phyloP scores from a whole-genome alignment of 306 rosid species.

The Rosa rugosa region DNA sequence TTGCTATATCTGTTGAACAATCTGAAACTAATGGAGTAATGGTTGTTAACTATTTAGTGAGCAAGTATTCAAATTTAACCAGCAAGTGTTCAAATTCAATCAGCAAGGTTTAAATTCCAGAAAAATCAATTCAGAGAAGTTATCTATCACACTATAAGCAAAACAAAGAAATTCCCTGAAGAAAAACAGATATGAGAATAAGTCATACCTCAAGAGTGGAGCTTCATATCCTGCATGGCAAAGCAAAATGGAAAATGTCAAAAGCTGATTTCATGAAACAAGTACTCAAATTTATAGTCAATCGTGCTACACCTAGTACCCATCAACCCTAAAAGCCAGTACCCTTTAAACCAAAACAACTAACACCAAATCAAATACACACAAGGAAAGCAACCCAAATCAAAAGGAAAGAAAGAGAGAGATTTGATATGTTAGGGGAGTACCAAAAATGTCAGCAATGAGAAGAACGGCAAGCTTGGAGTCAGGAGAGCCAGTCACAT shows the following conservation, averaged over 20 bases:
- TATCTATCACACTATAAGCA: neutral
- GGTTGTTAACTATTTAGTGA: neutral
- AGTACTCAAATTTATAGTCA: too few relatives aligned
- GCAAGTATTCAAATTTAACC: neutral
- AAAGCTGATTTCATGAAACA: neutral
- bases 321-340: neutral
- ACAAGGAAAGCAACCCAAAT: neutral
- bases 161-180: neutral
- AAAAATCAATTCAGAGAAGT: neutral
- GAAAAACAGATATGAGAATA: slow-evolving; percentile 2
- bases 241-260: neutral
- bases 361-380: neutral
- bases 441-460: slow-evolving; percentile 56
- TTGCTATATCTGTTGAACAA: neutral
- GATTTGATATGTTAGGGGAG: neutral
- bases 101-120: neutral
- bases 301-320: too few relatives aligned
- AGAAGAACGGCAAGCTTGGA: slow-evolving; percentile 60
- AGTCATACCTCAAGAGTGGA: slow-evolving; percentile 65
- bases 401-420: neutral
- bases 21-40: neutral
- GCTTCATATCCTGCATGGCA: slow-evolving; percentile 71
- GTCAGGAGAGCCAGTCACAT: slow-evolving; percentile 49
- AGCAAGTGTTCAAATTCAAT: neutral
- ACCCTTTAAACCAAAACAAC: neutral